Evolutionary conservation across 257 asterid genomes (phyloP), one percentile per base, ranked within the genome.

Genomic region (Primulina eburnea): DNA sequence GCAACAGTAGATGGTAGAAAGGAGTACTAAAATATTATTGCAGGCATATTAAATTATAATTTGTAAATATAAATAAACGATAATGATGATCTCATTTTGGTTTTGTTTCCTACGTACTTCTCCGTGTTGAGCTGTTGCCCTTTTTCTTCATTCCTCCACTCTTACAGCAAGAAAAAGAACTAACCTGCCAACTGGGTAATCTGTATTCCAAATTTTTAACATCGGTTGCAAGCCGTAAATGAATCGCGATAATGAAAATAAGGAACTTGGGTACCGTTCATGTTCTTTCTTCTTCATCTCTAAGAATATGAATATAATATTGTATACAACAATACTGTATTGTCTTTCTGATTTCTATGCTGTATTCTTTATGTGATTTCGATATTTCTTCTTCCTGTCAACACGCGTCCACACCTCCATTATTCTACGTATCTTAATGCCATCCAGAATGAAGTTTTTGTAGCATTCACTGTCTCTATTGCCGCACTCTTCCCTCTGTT

Each of bases 71-170:
- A 24, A 24, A 24, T 24, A 24, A 24, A 40, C 8, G 2, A 40
- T 37, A 2, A 37, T 11, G 3, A 47, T 52, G 76, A 71, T 68
- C 68, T 53, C 59, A 7, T 30, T 56, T 65, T 62, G 37, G 32
- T 68, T 24, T 9, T 32, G 24, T 58, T 69, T 64, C 33, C 35
- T n/a, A 52, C 11, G 5, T 47, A 16, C 2, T 47, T 14, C 58
- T 32, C 70, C 62, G 84, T 76, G 88, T 78, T 74, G 85, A 76
- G 85, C 79, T 80, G 84, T 83, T 64, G n/a, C 38, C 73, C 65
- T 64, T 69, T 50, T 16, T 55, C 20, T 18, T 62, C 65, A 9
- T 69, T 40, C 33, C 26, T 0, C 26, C 26, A 24, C 1, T 24
- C 26, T 24, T 24, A 24, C 26, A 24, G 26, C 26, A 24, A 24